These are phyloP conservation scores for Conringia planisiliqua DNA, from an alignment of 345 rosid genomes.

Conservation along the genomic window DNA sequence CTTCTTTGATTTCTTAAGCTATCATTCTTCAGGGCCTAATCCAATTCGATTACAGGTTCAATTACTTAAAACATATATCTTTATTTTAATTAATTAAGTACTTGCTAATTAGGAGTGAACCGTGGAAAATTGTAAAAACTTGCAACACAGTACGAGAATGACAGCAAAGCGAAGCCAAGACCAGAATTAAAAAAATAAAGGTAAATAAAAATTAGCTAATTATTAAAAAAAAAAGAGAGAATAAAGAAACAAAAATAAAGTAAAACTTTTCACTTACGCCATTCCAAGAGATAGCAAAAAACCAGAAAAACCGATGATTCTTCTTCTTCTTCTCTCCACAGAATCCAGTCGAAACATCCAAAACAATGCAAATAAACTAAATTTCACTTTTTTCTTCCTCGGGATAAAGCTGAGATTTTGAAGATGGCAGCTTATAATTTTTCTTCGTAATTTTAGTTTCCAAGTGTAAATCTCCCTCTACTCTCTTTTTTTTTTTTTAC, in stretches of 20 bases:
- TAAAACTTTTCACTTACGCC: conserved; percentile 37
- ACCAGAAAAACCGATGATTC: conserved; percentile 28
- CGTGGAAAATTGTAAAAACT: conserved; percentile 16
- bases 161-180: conserved; percentile 17
- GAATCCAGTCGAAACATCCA: conserved; percentile 12
- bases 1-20: conserved; percentile 27
- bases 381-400: background rate
- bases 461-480: conserved; percentile 13
- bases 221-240: background rate
- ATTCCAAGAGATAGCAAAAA: conserved; percentile 25
- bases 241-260: conserved; percentile 10
- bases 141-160: conserved; percentile 31
- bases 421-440: conserved; percentile 33
- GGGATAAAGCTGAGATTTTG: conserved; percentile 11
- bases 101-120: background rate
- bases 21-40: conserved; percentile 27
- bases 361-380: conserved; percentile 4
- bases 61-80: background rate
- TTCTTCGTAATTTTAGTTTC: background rate
- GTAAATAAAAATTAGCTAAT: background rate
- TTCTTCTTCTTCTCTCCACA: conserved; percentile 23
- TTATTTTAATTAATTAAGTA: background rate
- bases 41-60: conserved; percentile 10
- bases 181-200: background rate
- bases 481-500: background rate